phyloP scores from a whole-genome alignment of 371 early-diverging fungal genomes.

The Mortierella sp. region DNA sequence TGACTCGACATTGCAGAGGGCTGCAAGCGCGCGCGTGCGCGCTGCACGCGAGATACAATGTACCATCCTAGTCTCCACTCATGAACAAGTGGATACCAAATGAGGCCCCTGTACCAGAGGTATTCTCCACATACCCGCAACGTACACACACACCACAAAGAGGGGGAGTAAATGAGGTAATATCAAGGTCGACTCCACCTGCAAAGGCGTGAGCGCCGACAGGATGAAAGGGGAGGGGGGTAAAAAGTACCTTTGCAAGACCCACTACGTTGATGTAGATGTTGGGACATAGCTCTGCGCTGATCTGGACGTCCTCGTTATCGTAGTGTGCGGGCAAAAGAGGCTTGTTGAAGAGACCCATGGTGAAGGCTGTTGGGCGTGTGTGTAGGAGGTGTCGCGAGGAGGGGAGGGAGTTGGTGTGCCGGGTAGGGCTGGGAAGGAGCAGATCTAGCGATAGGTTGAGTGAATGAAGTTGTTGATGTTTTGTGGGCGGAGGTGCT shows the following conservation, averaged over 20 bases:
- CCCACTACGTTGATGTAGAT: constrained; percentile 45
- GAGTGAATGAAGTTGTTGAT: background rate
- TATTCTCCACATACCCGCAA: no score
- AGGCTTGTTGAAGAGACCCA: constrained; percentile 50
- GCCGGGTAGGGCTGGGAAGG: no score
- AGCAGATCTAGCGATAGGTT: background rate
- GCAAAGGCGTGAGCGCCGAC: background rate
- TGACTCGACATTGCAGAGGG: no score
- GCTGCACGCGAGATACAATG: no score
- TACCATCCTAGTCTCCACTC: no score
- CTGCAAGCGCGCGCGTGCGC: no score
- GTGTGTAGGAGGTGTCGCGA: no score
- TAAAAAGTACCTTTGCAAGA: constrained; percentile 36
- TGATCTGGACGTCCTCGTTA: constrained; percentile 53
- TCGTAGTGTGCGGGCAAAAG: constrained; percentile 41
- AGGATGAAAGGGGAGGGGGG: background rate
- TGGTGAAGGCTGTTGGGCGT: constrained; percentile 3
- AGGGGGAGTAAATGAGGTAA: no score
- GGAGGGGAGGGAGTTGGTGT: background rate
- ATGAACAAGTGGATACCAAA: no score
- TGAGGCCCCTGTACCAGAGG: no score
- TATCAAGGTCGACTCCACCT: no score
- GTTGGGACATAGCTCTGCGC: constrained; percentile 44
- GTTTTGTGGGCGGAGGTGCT: background rate
- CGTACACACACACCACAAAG: no score